These are phyloP conservation scores for Teunomyces kruisii DNA, from an alignment of 805 yeast genomes.

Conservation along the genomic window DNA sequence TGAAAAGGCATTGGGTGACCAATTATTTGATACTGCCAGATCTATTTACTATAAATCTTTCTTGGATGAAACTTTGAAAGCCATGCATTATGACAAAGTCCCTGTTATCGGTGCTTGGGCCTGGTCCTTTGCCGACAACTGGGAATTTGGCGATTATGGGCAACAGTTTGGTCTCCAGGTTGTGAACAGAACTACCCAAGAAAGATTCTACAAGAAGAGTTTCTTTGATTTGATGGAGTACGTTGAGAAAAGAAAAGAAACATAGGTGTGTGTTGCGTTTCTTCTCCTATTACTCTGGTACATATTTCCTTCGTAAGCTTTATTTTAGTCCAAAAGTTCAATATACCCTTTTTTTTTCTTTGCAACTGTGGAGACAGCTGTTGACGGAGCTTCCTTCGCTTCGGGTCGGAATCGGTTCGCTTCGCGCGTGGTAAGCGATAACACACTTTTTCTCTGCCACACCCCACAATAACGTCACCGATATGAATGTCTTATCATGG, in stretches of 20 bases:
- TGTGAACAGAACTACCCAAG: conserved; percentile 26
- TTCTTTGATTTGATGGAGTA: conserved; percentile 4
- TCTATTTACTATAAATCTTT: conserved; percentile 28
- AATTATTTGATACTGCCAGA: conserved; percentile 25
- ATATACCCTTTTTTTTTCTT: not conserved
- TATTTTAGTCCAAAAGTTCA: no score
- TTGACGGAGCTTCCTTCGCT: not conserved
- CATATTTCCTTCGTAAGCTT: no score
- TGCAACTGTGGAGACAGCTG: not conserved
- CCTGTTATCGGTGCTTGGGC: conserved; percentile 29
- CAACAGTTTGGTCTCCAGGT: conserved; percentile 25
- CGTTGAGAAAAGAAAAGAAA: conserved; percentile 1
- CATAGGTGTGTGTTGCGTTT: no score
- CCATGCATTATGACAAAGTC: conserved; percentile 22
- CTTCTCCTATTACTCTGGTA: no score
- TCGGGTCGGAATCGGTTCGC: not conserved
- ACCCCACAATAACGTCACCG: conserved; percentile 2
- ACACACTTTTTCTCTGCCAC: conserved; percentile 1
- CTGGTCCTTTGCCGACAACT: conserved; percentile 33
- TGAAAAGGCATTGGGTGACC: conserved; percentile 22
- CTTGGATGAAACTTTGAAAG: conserved; percentile 24
- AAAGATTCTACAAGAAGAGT: conserved; percentile 21
- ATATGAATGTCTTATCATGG: not conserved
- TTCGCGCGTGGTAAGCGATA: not conserved
- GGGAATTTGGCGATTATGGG: conserved; percentile 29